phyloP scores from a whole-genome alignment of 495 filamentous ascomycete species.

The Lepidopterella palustris region DNA sequence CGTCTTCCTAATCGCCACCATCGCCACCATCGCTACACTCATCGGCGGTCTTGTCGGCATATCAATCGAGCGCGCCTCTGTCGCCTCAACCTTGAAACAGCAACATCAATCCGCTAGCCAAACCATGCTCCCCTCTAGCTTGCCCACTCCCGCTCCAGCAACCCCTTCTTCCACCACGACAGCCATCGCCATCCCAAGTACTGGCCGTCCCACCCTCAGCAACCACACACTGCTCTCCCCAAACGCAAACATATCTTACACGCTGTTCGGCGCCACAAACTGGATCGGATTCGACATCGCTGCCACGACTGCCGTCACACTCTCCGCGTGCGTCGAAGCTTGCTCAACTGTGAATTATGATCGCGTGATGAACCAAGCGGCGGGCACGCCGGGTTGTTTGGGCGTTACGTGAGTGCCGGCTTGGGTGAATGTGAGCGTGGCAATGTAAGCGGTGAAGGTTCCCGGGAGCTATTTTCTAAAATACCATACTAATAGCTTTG shows the following conservation, averaged over 20 bases:
- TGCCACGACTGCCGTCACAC: not conserved
- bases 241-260: not conserved
- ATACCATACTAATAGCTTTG: not conserved
- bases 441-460: not conserved
- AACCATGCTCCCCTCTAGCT: not conserved
- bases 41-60: not conserved
- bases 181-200: not conserved
- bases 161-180: not conserved
- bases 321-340: not conserved
- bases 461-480: not conserved
- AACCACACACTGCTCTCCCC: not conserved
- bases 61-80: not conserved
- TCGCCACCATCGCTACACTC: not conserved
- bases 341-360: not conserved
- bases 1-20: not conserved
- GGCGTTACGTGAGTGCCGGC: not conserved
- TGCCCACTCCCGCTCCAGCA: not conserved
- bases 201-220: not conserved
- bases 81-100: not conserved
- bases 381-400: too few species aligned
- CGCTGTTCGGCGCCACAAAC: not conserved
- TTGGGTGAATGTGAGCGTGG: not conserved
- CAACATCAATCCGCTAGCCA: not conserved
- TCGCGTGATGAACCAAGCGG: not conserved
- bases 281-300: not conserved